Evolutionary conservation across 2,329 filamentous ascomycete species (phyloP).

Genomic region (Claviceps quebecensis): DNA sequence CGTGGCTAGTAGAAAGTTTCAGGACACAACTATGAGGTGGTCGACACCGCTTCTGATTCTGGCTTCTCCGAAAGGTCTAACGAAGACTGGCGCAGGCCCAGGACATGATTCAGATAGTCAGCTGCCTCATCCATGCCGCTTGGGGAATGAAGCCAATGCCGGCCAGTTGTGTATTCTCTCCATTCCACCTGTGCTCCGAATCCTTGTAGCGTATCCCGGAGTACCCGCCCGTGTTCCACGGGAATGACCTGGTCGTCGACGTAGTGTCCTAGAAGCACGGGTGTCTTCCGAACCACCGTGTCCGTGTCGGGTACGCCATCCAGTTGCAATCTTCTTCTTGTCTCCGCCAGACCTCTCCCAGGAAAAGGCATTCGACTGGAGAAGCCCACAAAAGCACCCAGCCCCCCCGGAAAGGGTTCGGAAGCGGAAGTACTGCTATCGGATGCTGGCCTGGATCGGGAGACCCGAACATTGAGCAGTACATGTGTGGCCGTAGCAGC

Average conservation of each 20-base stretch:
- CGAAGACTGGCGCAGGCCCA: neutral
- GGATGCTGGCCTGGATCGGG: constrained; percentile 4
- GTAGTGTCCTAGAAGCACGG: constrained; percentile 31
- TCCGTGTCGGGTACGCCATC: constrained; percentile 12
- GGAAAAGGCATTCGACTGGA: constrained; percentile 23
- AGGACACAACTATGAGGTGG: neutral
- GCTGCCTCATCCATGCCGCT: constrained; percentile 28
- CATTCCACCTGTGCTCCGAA: constrained; percentile 26
- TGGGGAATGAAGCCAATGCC: constrained; percentile 31
- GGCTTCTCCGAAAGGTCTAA: neutral
- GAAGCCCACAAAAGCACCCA: constrained; percentile 25
- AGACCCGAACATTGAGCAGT: constrained; percentile 21
- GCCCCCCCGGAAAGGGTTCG: neutral
- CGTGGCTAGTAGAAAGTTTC: neutral
- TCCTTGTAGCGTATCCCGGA: constrained; percentile 19
- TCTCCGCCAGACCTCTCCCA: constrained; percentile 16
- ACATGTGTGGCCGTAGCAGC: constrained; percentile 25
- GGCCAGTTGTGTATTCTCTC: constrained; percentile 27
- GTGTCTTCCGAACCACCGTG: constrained; percentile 25
- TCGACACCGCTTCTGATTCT: neutral
- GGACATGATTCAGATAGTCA: constrained; percentile 15
- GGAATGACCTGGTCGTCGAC: constrained; percentile 27
- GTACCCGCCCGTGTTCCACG: constrained; percentile 20
- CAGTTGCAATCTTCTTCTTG: constrained; percentile 18
- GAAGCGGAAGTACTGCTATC: neutral